Conservation (phyloP, 495 filamentous ascomycete species). For the Neurospora sp. region DNA sequence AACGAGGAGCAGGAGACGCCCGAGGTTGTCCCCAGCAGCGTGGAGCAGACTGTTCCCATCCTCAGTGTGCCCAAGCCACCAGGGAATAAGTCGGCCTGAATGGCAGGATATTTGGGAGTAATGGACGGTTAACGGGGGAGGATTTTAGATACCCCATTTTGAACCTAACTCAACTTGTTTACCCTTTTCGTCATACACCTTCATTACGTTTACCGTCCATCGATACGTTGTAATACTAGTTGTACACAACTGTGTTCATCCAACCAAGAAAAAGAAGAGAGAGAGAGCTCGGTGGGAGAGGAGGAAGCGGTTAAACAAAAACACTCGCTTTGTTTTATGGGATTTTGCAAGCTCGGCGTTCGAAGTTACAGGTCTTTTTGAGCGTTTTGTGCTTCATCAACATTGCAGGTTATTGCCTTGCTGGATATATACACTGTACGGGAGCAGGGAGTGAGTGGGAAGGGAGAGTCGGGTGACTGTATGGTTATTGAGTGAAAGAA, state of each 20-base stretch:
- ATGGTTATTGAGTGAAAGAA: not conserved
- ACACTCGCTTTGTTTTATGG: not conserved
- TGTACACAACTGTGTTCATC: not conserved
- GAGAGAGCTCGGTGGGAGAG: not conserved
- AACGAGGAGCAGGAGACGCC: slow-evolving; percentile 31
- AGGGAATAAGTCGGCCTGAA: not conserved
- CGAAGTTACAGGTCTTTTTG: not conserved
- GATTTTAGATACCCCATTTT: not conserved
- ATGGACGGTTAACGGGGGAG: not conserved
- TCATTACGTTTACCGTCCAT: not conserved
- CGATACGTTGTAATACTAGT: not conserved
- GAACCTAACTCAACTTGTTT: not conserved
- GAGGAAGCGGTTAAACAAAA: not conserved
- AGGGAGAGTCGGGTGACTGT: not conserved
- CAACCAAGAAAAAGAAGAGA: not conserved
- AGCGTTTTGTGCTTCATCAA: not conserved
- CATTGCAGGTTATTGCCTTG: not conserved
- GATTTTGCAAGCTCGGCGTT: not conserved
- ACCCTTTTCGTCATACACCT: not conserved
- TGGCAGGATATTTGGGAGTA: not conserved
- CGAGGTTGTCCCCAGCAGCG: slow-evolving; percentile 8
- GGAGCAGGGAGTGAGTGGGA: not conserved
- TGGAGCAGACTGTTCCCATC: slow-evolving; percentile 27
- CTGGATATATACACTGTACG: not conserved
- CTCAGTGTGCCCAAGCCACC: slow-evolving; percentile 33